Evolutionary conservation across 345 rosid genomes (phyloP), one percentile per base, ranked within the genome.

Genomic region (Syzygium grande): DNA sequence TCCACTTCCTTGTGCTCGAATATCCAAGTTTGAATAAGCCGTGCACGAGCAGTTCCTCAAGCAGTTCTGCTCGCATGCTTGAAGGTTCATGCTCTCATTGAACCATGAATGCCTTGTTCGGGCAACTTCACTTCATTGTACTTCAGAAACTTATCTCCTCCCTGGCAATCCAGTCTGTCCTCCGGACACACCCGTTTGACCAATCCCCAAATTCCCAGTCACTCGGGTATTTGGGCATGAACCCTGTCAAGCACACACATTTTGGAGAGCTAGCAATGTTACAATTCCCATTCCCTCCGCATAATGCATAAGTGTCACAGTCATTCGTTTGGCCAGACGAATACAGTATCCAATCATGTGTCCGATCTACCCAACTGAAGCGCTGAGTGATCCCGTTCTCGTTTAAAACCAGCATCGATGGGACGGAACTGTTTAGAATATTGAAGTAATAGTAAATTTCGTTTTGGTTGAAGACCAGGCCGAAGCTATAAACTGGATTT

Each of bases 21-120:
- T 85, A 85, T 92, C 88, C 49, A 89, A 87, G 85, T 84, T 89
- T 6, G 93, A 87, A 85, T 90, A 94, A 54, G 93, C 95, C 1
- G 65, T 92, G 86, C 95, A 94, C 3, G 94, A 92, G 87, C 95
- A 94, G 34, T 94, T 90, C 56, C 86, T 58, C 88, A 86, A 80
- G 84, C 94, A 92, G 30, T 83, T 34, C n/a, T 59, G 38, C 53
- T 86, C 87, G 46, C 95, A 92, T 25, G 90, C 92, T 14, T 9
- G 9, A 15, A 91, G 88, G 52, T 29, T 89, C 84, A 90, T 88
- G 21, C 51, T 86, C 46, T 3, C 25, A 49, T 86, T 84, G 54
- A 55, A 88, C 92, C 88, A 93, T 80, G 94, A 58, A 17, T 77
- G 49, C 14, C 78, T 16, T 12, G 92, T 90, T 93, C 93, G 6